Conservation (phyloP, 2,329 filamentous ascomycete genomes). For the Lachnellula willkommii region DNA sequence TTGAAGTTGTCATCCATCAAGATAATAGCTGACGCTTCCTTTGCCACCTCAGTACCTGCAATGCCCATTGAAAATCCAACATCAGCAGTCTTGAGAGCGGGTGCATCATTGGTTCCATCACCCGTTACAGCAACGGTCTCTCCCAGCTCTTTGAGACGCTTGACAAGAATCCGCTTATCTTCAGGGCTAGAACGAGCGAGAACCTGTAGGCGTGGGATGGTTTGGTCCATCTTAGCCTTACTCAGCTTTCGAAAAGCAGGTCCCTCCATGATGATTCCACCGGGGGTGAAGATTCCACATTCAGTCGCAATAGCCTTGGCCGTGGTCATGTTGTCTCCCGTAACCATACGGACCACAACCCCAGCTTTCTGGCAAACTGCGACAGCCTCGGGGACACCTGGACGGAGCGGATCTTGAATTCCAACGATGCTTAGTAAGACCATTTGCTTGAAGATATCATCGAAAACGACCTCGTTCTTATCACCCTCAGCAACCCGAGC, state of each 20-base stretch:
- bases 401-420: slow-evolving; percentile 68
- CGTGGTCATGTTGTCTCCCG: slow-evolving; percentile 66
- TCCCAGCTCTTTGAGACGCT: slow-evolving; percentile 57
- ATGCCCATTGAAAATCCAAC: slow-evolving; percentile 66
- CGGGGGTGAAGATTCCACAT: slow-evolving; percentile 54
- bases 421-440: slow-evolving; percentile 67
- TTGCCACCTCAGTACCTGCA: slow-evolving; percentile 59
- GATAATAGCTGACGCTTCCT: slow-evolving; percentile 57
- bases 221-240: slow-evolving; percentile 52
- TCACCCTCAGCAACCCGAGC: slow-evolving; percentile 56
- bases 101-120: slow-evolving; percentile 62
- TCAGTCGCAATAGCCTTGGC: slow-evolving; percentile 68
- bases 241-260: slow-evolving; percentile 59
- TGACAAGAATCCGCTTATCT: slow-evolving; percentile 62
- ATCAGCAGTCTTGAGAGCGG: slow-evolving; percentile 60
- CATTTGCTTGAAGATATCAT: slow-evolving; percentile 66
- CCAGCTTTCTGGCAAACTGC: slow-evolving; percentile 61
- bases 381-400: slow-evolving; percentile 63
- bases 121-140: slow-evolving; percentile 63
- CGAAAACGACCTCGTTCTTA: slow-evolving; percentile 56
- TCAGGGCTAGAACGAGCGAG: slow-evolving; percentile 65
- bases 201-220: slow-evolving; percentile 59
- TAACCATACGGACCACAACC: slow-evolving; percentile 69
- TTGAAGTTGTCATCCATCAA: slow-evolving; percentile 59
- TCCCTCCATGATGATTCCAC: slow-evolving; percentile 63